Percentiles rank a stretch among this genome's conserved stretches.
These are phyloP conservation scores for Dillenia suffruticosa DNA, from an alignment of 164 flowering plant species.

Conservation along the genomic window DNA sequence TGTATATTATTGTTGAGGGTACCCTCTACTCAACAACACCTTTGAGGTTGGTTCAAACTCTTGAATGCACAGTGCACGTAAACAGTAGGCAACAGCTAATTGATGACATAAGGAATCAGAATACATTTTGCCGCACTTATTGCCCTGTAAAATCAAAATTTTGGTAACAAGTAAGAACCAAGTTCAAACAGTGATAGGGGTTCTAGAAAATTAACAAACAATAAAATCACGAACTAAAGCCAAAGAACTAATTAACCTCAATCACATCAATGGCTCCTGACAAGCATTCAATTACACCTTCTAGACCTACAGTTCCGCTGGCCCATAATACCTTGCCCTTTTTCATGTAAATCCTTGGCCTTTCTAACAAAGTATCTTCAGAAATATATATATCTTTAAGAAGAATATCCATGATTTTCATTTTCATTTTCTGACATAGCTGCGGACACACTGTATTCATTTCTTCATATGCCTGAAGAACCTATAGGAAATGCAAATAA, in stretches of 20 bases:
- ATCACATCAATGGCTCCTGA: conserved; percentile 62
- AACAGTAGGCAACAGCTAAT: conserved; percentile 60
- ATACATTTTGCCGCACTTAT: conserved; percentile 30
- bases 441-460: conserved; percentile 27
- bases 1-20: conserved; percentile 17
- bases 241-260: conserved; percentile 31
- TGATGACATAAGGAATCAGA: conserved; percentile 32
- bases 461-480: conserved; percentile 69
- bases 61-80: conserved; percentile 63
- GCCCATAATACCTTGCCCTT: conserved; percentile 52
- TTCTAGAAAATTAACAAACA: not conserved
- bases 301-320: conserved; percentile 37
- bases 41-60: conserved; percentile 62
- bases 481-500: conserved; percentile 37
- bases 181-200: not conserved
- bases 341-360: conserved; percentile 44
- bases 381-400: conserved; percentile 44
- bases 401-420: conserved; percentile 46
- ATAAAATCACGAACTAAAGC: not conserved
- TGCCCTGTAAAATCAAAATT: conserved; percentile 1
- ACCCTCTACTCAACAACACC: conserved; percentile 39
- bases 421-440: conserved; percentile 62
- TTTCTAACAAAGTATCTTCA: conserved; percentile 35
- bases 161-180: not conserved
- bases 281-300: conserved; percentile 53